phyloP scores from a whole-genome alignment of 176 grass and related monocot genomes.

The Cenchrus fungigraminus region DNA sequence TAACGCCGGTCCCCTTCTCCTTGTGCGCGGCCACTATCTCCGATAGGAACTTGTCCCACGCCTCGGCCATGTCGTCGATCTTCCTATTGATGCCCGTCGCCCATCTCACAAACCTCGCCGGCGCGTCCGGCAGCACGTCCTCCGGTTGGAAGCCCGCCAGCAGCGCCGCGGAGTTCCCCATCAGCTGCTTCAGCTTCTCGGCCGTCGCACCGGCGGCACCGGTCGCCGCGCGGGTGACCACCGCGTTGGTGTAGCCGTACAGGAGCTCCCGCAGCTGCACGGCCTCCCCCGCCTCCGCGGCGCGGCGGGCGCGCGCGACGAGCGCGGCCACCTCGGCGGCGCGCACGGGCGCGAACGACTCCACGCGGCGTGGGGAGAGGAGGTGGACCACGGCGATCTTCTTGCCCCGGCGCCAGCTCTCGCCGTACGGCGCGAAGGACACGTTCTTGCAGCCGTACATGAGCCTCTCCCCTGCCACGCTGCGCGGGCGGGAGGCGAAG shows the following conservation, averaged over 20 bases:
- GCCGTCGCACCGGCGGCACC: conserved; percentile 28
- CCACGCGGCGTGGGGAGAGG: conserved; percentile 53
- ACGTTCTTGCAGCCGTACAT: conserved; percentile 45
- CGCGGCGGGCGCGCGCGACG: background rate
- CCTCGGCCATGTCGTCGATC: conserved; percentile 33
- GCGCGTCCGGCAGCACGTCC: conserved; percentile 50
- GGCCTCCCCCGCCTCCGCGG: conserved; percentile 22
- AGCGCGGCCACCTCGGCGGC: conserved; percentile 42
- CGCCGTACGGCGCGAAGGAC: conserved; percentile 62
- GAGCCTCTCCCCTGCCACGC: conserved; percentile 27
- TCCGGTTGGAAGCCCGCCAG: conserved; percentile 47
- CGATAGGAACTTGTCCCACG: conserved; percentile 51
- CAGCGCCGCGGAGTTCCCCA: conserved; percentile 33
- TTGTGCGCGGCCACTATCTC: conserved; percentile 50
- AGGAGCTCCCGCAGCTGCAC: conserved; percentile 57
- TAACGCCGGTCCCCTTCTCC: conserved; percentile 25
- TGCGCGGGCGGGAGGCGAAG: conserved; percentile 64
- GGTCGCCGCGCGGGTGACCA: conserved; percentile 48
- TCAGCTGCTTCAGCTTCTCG: conserved; percentile 40
- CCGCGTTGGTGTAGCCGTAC: conserved; percentile 54
- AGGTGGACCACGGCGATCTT: conserved; percentile 68
- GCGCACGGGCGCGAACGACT: conserved; percentile 51
- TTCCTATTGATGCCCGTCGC: conserved; percentile 49
- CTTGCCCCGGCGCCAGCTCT: conserved; percentile 62
- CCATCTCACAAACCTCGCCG: conserved; percentile 41